phyloP scores from a whole-genome alignment of 345 rosid species.

The Capsella bursapastoris region DNA sequence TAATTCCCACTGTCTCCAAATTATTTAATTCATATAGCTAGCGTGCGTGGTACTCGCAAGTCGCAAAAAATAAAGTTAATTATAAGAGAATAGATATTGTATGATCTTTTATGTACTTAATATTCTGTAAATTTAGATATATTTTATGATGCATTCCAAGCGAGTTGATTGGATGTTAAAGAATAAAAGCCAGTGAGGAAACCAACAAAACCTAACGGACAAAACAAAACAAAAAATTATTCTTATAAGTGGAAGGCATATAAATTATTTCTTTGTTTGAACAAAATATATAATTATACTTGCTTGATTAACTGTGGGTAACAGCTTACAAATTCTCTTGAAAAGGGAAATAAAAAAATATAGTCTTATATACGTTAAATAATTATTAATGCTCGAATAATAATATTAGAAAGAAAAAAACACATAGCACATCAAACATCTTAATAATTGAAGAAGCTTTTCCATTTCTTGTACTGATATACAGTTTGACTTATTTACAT shows the following conservation, averaged over 20 bases:
- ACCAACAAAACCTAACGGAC: slow-evolving; percentile 50
- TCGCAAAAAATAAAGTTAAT: background rate
- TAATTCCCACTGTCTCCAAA: too few species aligned
- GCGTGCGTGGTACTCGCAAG: too few species aligned
- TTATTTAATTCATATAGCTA: too few species aligned
- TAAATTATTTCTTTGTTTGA: background rate
- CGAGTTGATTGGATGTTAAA: slow-evolving; percentile 37
- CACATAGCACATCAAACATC: background rate
- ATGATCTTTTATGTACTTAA: slow-evolving; percentile 30
- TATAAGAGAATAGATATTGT: slow-evolving; percentile 7
- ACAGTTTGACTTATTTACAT: background rate
- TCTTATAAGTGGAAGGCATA: slow-evolving; percentile 39
- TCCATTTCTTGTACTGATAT: background rate
- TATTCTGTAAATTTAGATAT: slow-evolving; percentile 29
- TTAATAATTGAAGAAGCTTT: background rate
- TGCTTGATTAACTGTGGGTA: slow-evolving; percentile 30
- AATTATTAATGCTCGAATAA: background rate
- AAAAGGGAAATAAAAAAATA: background rate
- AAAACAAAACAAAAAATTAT: slow-evolving; percentile 30
- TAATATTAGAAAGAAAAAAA: background rate
- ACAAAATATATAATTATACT: slow-evolving; percentile 9
- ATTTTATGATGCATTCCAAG: slow-evolving; percentile 25
- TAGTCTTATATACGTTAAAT: slow-evolving; percentile 5
- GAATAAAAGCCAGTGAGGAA: slow-evolving; percentile 47
- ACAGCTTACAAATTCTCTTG: slow-evolving; percentile 41